Evolutionary conservation across 1,139 yeast genomes (phyloP).

Genomic region (Protomyces pachydermus): DNA sequence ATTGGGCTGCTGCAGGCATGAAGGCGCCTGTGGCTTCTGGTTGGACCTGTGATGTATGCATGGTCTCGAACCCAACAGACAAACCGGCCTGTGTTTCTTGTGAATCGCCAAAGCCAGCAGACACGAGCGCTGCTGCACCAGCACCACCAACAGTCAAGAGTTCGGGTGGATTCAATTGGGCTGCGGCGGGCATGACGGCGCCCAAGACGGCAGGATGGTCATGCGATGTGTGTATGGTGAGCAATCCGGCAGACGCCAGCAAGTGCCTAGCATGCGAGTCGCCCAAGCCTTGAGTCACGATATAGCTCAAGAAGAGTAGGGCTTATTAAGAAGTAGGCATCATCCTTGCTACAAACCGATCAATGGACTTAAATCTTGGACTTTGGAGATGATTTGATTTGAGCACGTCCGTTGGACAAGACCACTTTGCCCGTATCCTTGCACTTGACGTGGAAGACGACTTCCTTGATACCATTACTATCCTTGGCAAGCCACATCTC

Average conservation of each 20-base stretch:
- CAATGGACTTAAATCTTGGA: background rate
- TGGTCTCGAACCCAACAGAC: constrained; percentile 13
- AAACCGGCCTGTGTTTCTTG: constrained; percentile 8
- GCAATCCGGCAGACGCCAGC: constrained; percentile 3
- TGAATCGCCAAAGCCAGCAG: constrained; percentile 6
- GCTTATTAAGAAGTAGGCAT: background rate
- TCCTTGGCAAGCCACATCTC: constrained; percentile 19
- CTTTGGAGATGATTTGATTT: constrained; percentile 1
- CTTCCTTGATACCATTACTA: constrained; percentile 7
- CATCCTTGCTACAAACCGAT: background rate
- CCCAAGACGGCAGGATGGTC: constrained; percentile 14
- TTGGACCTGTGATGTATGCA: constrained; percentile 23
- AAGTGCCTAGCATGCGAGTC: constrained; percentile 20
- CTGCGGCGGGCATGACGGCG: constrained; percentile 24
- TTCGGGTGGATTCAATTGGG: constrained; percentile 23
- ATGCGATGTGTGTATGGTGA: constrained; percentile 22
- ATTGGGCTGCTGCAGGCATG: constrained; percentile 24
- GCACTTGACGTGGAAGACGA: constrained; percentile 18
- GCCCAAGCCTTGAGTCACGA: background rate
- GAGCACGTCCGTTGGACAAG: constrained; percentile 21
- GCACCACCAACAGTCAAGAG: background rate
- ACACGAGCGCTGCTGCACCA: background rate
- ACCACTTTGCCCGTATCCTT: constrained; percentile 24
- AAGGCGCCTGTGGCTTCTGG: constrained; percentile 5
- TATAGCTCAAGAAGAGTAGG: background rate